Evolutionary conservation across 306 rosid genomes (phyloP).

Genomic region (Fragaria nilgerrensis): DNA sequence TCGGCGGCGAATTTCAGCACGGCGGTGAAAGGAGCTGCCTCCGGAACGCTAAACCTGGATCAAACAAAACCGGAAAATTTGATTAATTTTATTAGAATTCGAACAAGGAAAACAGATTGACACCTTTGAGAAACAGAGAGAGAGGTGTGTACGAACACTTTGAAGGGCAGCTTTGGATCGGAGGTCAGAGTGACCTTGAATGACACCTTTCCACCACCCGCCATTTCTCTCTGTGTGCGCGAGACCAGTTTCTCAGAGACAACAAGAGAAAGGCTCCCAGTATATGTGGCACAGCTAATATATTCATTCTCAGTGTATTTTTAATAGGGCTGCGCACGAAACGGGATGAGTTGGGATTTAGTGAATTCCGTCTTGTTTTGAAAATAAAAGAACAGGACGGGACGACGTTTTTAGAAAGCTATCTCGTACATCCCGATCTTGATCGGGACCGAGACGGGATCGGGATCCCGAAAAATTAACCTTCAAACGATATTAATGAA

Average conservation of each 20-base stretch:
- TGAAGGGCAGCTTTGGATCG: constrained; percentile 97
- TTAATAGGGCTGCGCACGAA: no score
- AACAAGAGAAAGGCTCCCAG: background rate
- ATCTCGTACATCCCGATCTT: no score
- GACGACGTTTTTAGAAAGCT: no score
- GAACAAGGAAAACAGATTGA: no score
- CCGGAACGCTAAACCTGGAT: constrained; percentile 91
- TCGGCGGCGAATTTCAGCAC: constrained; percentile 96
- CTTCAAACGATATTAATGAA: no score
- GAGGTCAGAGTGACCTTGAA: constrained; percentile 98
- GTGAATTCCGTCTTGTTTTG: no score
- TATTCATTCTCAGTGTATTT: background rate
- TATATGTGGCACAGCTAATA: background rate
- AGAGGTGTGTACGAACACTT: constrained; percentile 52
- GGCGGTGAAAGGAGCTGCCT: constrained; percentile 98
- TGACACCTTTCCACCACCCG: constrained; percentile 95
- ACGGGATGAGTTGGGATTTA: no score
- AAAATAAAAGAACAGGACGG: no score
- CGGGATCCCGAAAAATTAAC: no score
- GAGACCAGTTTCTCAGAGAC: background rate
- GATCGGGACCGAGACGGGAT: no score
- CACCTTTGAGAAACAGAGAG: no score
- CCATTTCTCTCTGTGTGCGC: constrained; percentile 38
- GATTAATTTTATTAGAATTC: background rate
- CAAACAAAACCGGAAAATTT: background rate